Conservation (phyloP, 352 stramenopile genomes). For the Phytopythium mirpurense region DNA sequence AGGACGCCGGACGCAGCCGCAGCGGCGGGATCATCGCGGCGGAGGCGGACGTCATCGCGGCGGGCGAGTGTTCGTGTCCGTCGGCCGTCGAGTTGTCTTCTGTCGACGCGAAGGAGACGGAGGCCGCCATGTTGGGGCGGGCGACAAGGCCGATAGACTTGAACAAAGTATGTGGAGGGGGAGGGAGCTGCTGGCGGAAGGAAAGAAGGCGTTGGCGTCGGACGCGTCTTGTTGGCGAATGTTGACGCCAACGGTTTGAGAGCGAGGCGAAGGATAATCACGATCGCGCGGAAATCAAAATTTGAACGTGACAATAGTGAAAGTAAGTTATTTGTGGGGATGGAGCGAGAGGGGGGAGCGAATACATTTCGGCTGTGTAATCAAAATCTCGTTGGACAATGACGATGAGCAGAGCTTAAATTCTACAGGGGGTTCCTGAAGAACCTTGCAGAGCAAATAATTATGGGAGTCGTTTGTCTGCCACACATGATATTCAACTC, state of each 20-base stretch:
- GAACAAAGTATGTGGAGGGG: background rate
- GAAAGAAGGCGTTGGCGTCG: background rate
- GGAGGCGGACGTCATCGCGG: conserved; percentile 10
- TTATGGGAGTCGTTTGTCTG: background rate
- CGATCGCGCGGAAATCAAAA: conserved; percentile 9
- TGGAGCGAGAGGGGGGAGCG: too few species aligned
- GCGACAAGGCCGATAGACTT: background rate
- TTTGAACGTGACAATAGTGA: background rate
- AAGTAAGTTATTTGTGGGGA: background rate
- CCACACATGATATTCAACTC: too few species aligned
- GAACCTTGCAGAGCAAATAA: background rate
- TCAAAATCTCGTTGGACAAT: background rate
- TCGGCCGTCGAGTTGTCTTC: conserved; percentile 5
- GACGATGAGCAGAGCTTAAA: background rate
- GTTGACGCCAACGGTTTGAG: conserved; percentile 26
- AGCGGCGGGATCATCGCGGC: conserved; percentile 19
- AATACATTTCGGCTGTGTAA: conserved; percentile 1
- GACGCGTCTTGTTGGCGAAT: conserved; percentile 21
- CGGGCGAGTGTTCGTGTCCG: background rate
- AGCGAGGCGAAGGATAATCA: conserved; percentile 30
- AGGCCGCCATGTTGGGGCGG: background rate
- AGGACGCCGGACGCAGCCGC: conserved; percentile 9
- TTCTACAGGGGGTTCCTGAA: background rate
- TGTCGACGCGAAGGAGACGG: conserved; percentile 3
- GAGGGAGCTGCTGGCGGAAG: too few species aligned